Evolutionary conservation across 495 filamentous ascomycete species (phyloP).

Genomic region (Aspergillus hancockii): DNA sequence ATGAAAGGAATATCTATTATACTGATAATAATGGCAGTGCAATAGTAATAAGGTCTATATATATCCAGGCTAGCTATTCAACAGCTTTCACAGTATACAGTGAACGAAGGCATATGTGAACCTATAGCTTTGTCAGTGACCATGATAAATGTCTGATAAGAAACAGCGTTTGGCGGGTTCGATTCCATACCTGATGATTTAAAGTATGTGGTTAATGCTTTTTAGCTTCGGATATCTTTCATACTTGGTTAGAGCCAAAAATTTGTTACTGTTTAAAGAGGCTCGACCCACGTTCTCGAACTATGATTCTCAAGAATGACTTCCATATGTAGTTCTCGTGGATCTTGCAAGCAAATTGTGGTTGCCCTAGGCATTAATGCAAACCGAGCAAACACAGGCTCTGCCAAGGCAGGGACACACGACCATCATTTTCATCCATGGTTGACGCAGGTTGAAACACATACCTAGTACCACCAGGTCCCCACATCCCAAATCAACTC

Average conservation of each 20-base stretch:
- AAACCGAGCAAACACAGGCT: conserved; percentile 13
- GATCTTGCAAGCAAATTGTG: neutral
- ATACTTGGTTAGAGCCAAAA: neutral
- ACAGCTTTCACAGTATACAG: neutral
- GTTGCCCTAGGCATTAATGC: conserved; percentile 4
- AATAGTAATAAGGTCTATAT: neutral
- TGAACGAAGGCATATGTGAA: neutral
- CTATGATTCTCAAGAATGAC: neutral
- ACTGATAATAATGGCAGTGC: neutral
- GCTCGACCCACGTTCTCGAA: neutral
- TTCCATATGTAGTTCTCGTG: neutral
- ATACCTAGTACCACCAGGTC: no score
- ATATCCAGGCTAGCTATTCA: neutral
- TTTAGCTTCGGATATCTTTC: neutral
- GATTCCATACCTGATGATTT: neutral
- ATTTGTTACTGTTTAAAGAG: neutral
- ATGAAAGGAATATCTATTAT: neutral
- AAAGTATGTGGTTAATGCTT: neutral
- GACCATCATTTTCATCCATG: neutral
- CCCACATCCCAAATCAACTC: neutral
- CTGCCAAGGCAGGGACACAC: neutral
- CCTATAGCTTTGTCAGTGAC: neutral
- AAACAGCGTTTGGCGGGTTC: neutral
- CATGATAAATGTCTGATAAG: neutral
- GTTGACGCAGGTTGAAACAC: neutral